Percentiles rank a stretch among this genome's conserved stretches.
Conservation (phyloP, 1,139 yeast genomes). For the Spathaspora sp. region DNA sequence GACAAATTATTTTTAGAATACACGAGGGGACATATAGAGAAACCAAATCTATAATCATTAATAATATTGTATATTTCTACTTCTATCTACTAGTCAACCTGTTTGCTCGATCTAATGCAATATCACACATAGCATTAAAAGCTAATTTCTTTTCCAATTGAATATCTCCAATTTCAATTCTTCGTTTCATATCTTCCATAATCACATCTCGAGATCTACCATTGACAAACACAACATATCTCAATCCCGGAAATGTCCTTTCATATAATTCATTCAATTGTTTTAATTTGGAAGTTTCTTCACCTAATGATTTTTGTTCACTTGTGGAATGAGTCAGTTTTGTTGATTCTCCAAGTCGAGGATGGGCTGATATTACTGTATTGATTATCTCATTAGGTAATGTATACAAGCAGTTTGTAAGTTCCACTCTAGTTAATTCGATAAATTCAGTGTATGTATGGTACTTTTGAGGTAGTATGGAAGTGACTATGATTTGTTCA, state of each 20-base stretch:
- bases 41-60: too few species aligned
- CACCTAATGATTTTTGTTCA: conserved; percentile 68
- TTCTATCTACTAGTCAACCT: too few species aligned
- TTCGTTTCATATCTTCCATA: conserved; percentile 60
- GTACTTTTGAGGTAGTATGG: conserved; percentile 20
- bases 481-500: conserved; percentile 38
- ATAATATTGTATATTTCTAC: too few species aligned
- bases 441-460: conserved; percentile 49
- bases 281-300: conserved; percentile 47
- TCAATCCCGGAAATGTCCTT: conserved; percentile 69
- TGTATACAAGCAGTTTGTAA: conserved; percentile 32
- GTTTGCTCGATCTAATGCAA: conserved; percentile 73
- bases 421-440: conserved; percentile 41
- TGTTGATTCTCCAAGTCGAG: conserved; percentile 72
- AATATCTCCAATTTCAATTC: conserved; percentile 59
- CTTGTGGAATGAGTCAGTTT: conserved; percentile 61
- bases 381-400: conserved; percentile 33
- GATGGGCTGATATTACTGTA: conserved; percentile 79
- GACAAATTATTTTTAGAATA: too few species aligned
- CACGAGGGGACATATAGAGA: too few species aligned
- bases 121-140: conserved; percentile 84
- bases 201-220: conserved; percentile 69
- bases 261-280: conserved; percentile 67
- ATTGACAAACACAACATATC: conserved; percentile 89
- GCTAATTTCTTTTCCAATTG: conserved; percentile 62